These are phyloP conservation scores for Fraxinus pennsylvanica DNA, from an alignment of 257 asterid genomes.

Conservation along the genomic window DNA sequence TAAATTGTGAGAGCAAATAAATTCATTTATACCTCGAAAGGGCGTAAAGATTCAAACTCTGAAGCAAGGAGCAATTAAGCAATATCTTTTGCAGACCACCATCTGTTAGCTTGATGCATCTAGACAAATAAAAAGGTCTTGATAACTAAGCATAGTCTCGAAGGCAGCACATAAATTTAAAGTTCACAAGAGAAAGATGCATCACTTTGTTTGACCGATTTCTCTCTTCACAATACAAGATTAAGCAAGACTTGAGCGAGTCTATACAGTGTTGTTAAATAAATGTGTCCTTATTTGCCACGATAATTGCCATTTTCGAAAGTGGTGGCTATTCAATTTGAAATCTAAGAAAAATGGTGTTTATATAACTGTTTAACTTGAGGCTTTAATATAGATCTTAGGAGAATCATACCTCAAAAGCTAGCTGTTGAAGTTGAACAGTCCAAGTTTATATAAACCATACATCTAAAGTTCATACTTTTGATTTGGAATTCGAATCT, in stretches of 20 bases:
- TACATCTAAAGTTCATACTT: too few species aligned
- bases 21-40: constrained; percentile 64
- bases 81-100: constrained; percentile 67
- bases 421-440: too few species aligned
- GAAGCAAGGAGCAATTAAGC: constrained; percentile 66
- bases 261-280: neutral
- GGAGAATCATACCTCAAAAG: too few species aligned
- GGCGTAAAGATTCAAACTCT: constrained; percentile 87
- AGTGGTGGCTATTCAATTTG: neutral
- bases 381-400: neutral
- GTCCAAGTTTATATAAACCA: too few species aligned
- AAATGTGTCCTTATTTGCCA: constrained; percentile 4
- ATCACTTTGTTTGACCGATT: constrained; percentile 8
- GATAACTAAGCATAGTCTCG: constrained; percentile 5
- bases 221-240: neutral
- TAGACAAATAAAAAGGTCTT: constrained; percentile 29
- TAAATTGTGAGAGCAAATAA: constrained; percentile 8
- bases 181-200: constrained; percentile 1
- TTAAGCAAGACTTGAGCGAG: neutral
- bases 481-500: too few species aligned
- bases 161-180: constrained; percentile 1
- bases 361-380: neutral
- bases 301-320: neutral
- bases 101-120: constrained; percentile 89
- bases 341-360: neutral